Conservation (phyloP, 1,284 basidiomycete species). For the Pseudozyma hubeiensis region DNA sequence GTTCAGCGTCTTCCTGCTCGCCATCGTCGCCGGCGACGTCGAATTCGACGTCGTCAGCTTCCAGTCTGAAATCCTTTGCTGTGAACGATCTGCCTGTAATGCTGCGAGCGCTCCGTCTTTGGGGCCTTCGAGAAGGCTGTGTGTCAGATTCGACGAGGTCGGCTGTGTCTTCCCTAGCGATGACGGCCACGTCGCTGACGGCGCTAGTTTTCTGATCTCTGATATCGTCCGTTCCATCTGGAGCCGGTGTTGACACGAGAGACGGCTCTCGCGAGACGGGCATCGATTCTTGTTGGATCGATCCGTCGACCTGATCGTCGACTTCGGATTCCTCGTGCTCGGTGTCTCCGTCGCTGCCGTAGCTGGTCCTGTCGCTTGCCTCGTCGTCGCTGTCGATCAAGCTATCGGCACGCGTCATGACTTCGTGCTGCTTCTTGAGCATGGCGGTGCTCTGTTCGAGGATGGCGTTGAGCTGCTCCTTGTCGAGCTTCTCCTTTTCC, state of each 20-base stretch:
- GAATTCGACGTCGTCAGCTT: constrained; percentile 42
- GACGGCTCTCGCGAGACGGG: constrained; percentile 16
- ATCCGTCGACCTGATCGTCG: constrained; percentile 4
- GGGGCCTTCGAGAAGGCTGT: constrained; percentile 7
- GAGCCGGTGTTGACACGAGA: constrained; percentile 8
- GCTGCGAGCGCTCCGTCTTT: constrained; percentile 14
- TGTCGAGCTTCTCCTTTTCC: constrained; percentile 78
- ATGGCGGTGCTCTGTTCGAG: constrained; percentile 88
- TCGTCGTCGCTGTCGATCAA: constrained; percentile 28
- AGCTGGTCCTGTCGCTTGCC: constrained; percentile 35
- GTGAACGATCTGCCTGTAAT: background rate
- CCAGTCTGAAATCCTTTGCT: constrained; percentile 24
- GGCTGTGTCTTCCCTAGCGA: background rate
- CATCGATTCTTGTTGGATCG: constrained; percentile 10
- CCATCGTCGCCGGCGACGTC: constrained; percentile 32
- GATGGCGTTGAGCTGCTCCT: constrained; percentile 89
- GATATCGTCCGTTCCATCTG: background rate
- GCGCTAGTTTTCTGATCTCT: background rate
- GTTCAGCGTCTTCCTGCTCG: constrained; percentile 62
- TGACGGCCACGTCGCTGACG: constrained; percentile 1
- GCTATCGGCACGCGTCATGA: constrained; percentile 54
- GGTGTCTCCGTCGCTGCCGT: constrained; percentile 35
- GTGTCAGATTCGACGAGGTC: background rate
- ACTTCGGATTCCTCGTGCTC: constrained; percentile 26
- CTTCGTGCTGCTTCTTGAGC: constrained; percentile 76